Conservation (phyloP, 2,329 filamentous ascomycete species). For the Diaporthe citriasiana region DNA sequence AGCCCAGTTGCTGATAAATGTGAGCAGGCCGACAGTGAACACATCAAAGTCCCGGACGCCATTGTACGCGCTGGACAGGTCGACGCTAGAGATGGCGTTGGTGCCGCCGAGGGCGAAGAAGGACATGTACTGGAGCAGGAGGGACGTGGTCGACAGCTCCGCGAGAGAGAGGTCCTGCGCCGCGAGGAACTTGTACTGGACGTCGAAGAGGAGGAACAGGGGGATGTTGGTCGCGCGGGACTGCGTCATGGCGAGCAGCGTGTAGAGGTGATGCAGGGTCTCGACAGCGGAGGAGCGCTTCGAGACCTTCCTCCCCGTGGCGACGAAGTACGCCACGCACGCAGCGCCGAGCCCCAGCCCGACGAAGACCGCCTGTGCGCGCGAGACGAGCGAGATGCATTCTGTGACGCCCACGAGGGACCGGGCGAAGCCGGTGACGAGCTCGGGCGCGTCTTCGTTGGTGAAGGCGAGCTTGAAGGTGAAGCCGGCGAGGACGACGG, state of each 20-base stretch:
- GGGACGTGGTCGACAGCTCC: slow-evolving; percentile 76
- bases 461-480: slow-evolving; percentile 94
- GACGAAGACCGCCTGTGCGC: slow-evolving; percentile 65
- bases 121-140: slow-evolving; percentile 83
- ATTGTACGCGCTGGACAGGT: slow-evolving; percentile 95
- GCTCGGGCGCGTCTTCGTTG: slow-evolving; percentile 87
- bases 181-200: slow-evolving; percentile 66
- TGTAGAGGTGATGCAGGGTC: slow-evolving; percentile 78
- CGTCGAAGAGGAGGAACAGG: slow-evolving; percentile 81
- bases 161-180: slow-evolving; percentile 62
- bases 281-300: slow-evolving; percentile 51
- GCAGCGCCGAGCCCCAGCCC: slow-evolving; percentile 57
- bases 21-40: slow-evolving; percentile 83
- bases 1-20: slow-evolving; percentile 92
- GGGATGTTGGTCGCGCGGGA: slow-evolving; percentile 88
- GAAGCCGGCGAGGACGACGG: slow-evolving; percentile 69
- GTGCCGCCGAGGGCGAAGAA: slow-evolving; percentile 94
- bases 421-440: slow-evolving; percentile 68
- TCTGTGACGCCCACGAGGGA: slow-evolving; percentile 57
- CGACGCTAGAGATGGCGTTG: slow-evolving; percentile 96
- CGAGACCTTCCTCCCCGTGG: slow-evolving; percentile 48
- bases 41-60: slow-evolving; percentile 87
- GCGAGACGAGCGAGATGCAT: slow-evolving; percentile 61
- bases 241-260: slow-evolving; percentile 87
- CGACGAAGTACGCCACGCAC: slow-evolving; percentile 57